Evolutionary conservation across 805 yeast species (phyloP), one percentile per base, ranked within the genome.

Genomic region (Starmerella kuoi): DNA sequence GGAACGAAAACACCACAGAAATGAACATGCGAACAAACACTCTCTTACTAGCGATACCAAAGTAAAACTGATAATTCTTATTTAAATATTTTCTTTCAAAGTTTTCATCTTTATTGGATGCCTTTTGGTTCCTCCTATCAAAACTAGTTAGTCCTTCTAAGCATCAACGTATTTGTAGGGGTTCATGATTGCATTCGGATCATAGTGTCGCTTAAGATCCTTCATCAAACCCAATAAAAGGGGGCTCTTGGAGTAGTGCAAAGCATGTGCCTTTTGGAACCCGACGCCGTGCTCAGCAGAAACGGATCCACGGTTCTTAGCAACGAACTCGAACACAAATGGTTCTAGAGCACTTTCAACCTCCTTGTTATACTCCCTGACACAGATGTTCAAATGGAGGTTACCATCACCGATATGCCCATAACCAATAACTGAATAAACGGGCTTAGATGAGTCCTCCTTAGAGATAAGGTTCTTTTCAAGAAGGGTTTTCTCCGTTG

Each of bases 321-420:
- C 49, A 41, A 91, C 81, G 80, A 87, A 87, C 65, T 91, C 94
- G 59, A 86, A 91, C 24, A 91, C 91, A 63, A 81, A 91, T 35
- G 98, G 98, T 62, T 91, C 98, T 48, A 91, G 69, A 2, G 72
- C 74, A 42, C 72, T 65, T 63, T 91, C 97, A 42, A 91, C 82
- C 22, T 70, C 73, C 59, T 82, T 79, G 49, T 70, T 70, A 63
- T 91, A 91, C 55, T 76, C 72, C 61, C 95, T 74, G 15, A 86
- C 94, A 33, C 93, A 79, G 39, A 91, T 93, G 58, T 91, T 91
- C 58, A 91, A 73, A 61, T 91, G 98, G 55, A 91, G 67, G 63
- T 91, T 91, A 40, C 98, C 97, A 59, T 91, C 98, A 43, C 98
- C 98, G 55, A 91, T 73, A 58, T 91, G 98, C n/a, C 98, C 98